Conservation (phyloP, 345 rosid genomes). For the Populus deltoides region DNA sequence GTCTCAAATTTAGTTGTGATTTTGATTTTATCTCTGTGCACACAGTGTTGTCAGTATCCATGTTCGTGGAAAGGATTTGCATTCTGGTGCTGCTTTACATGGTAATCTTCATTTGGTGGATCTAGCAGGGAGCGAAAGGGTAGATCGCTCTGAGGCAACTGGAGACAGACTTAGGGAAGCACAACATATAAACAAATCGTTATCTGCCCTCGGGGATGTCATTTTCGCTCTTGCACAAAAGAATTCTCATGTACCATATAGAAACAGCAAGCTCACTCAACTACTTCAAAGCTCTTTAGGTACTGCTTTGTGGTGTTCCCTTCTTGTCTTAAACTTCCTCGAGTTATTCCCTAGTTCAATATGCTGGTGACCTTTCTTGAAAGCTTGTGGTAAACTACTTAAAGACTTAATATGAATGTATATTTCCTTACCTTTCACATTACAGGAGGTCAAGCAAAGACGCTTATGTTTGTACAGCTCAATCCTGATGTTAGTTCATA, state of each 20-base stretch:
- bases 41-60: constrained; percentile 81
- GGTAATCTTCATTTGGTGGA: constrained; percentile 94
- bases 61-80: constrained; percentile 73
- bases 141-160: constrained; percentile 86
- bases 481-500: constrained; percentile 79
- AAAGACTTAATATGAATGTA: not conserved
- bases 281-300: constrained; percentile 87
- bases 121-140: constrained; percentile 97
- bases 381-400: not conserved
- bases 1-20: not conserved
- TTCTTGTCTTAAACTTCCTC: not conserved
- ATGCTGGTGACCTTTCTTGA: not conserved
- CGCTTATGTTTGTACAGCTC: constrained; percentile 95
- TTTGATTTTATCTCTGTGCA: constrained; percentile 12
- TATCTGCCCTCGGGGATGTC: constrained; percentile 94
- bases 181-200: constrained; percentile 93
- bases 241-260: constrained; percentile 80
- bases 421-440: constrained; percentile 4
- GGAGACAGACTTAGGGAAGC: constrained; percentile 91
- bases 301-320: not conserved
- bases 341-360: not conserved
- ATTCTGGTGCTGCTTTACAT: constrained; percentile 43
- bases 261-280: constrained; percentile 99
- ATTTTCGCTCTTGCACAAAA: constrained; percentile 86
- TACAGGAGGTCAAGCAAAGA: constrained; percentile 95